A percentile compares a stretch with the other conserved stretches of the same genome.
phyloP scores from a whole-genome alignment of 257 asterid genomes.

The Penstemon davidsonii region DNA sequence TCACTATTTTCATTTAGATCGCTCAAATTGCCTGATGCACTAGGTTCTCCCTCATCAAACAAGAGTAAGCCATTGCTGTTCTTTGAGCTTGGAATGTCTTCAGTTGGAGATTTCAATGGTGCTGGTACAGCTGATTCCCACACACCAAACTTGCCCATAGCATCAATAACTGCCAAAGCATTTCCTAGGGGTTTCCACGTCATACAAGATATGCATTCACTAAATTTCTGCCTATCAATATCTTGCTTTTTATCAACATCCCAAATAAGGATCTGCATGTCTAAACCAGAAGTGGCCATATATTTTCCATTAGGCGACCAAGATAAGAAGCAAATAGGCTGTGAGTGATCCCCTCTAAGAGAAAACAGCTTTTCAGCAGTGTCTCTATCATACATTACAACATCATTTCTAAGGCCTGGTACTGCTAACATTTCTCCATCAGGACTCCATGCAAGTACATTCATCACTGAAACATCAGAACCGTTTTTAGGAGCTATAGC shows the following conservation, averaged over 20 bases:
- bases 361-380: constrained; percentile 83
- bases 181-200: constrained; percentile 96
- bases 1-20: constrained; percentile 73
- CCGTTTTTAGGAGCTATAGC: constrained; percentile 76
- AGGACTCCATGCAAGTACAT: constrained; percentile 87
- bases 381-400: constrained; percentile 93
- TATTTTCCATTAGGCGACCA: constrained; percentile 99
- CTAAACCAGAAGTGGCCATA: constrained; percentile 92
- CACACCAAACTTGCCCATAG: constrained; percentile 77
- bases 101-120: constrained; percentile 96
- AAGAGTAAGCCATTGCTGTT: constrained; percentile 62
- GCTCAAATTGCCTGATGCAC: constrained; percentile 72
- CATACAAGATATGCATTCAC: constrained; percentile 69
- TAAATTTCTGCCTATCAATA: constrained; percentile 86
- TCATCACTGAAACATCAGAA: constrained; percentile 53
- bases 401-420: constrained; percentile 94
- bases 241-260: constrained; percentile 91
- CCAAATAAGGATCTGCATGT: constrained; percentile 85
- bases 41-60: constrained; percentile 71
- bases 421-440: constrained; percentile 93
- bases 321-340: constrained; percentile 80
- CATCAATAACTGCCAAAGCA: constrained; percentile 86
- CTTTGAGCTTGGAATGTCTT: constrained; percentile 67
- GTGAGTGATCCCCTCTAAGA: constrained; percentile 84
- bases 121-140: constrained; percentile 91